Base-by-base conservation (phyloP, 2,329 filamentous ascomycete species). In the Colletotrichum echinochloae region DNA sequence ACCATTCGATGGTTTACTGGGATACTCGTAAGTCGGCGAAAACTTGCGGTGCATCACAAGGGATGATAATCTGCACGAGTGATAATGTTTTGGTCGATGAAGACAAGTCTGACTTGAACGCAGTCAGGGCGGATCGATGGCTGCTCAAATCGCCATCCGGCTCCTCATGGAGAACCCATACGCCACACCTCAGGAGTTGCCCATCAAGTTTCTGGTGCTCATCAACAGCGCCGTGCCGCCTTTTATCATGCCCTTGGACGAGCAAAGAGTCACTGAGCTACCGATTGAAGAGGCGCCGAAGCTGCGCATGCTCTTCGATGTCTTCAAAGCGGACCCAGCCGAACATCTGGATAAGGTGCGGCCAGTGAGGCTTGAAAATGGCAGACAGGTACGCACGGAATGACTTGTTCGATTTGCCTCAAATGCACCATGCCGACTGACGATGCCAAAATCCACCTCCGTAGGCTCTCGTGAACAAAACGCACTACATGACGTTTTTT, bases 181-280 rank as follows among this genome's bases (percentile, higher is more conserved):
- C 33, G 60, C 60, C 60, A 62, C 60, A 18, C 33, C 33, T 6
- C 60, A 52, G 23, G 60, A 62, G 60, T 52, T 62, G 18, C 60
- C 60, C 14, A 62, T 62, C 46, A 62, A 62, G 46, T 62, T 62
- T 11, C 46, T 62, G 23, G 11, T 62, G 7, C 60, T 62, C 60
- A 62, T 62, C 33, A 62, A 62, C 48, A 62, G 60, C 60, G 60
- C 60, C 48, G 60, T 62, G 11, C 60, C 60, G 3, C 60, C 60
- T 39, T 52, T 52, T 33, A 62, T 62, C 46, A 62, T 62, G 60
- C 48, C 60, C 7, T n/a, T 62, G 33, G 48, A 41, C 20, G 60
- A 41, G 33, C 60, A 62, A 41, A 11, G 30, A 2, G 26, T 51
- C 26, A 51, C 48, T 6, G 48, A 51, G 0, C 14, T 51, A 30